phyloP scores from a whole-genome alignment of 768 basidiomycete species.

The Asterophora parasitica region DNA sequence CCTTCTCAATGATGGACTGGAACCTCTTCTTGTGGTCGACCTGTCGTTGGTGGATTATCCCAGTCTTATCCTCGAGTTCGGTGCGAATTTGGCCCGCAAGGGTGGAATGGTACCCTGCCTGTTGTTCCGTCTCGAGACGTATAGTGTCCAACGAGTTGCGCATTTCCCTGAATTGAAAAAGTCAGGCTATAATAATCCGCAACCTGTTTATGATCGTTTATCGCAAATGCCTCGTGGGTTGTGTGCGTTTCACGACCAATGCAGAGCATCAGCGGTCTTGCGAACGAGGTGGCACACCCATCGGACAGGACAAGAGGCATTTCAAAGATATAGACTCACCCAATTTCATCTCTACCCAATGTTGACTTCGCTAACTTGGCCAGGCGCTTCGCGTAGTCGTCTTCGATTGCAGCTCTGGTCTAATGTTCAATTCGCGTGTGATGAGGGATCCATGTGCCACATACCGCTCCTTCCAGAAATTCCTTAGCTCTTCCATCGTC shows the following conservation, averaged over 20 bases:
- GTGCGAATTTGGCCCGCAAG: conserved; percentile 72
- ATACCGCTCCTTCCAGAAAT: conserved; percentile 93
- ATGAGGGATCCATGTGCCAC: conserved; percentile 20
- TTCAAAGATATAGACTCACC: conserved; percentile 50
- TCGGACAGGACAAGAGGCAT: background rate
- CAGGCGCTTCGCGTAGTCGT: conserved; percentile 89
- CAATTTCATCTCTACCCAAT: conserved; percentile 89
- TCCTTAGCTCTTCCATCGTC: conserved; percentile 84
- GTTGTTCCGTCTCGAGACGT: conserved; percentile 78
- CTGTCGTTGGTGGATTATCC: conserved; percentile 59
- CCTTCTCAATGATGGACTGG: conserved; percentile 80
- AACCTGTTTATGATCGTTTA: conserved; percentile 4
- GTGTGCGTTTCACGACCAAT: background rate
- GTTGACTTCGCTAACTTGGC: conserved; percentile 69
- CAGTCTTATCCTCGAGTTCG: conserved; percentile 66
- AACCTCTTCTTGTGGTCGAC: conserved; percentile 68
- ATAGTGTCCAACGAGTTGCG: conserved; percentile 77
- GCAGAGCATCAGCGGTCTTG: background rate
- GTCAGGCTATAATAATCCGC: conserved; percentile 2
- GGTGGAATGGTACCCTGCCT: conserved; percentile 65
- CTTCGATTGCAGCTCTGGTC: conserved; percentile 80
- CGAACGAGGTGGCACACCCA: background rate
- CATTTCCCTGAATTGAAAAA: conserved; percentile 56
- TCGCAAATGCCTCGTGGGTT: conserved; percentile 1
- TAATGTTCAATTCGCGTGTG: conserved; percentile 6